Percentiles rank a stretch among this genome's conserved stretches.
These are phyloP conservation scores for Cenchrus purpureus DNA, from an alignment of 176 grass and related monocot species.

Conservation along the genomic window DNA sequence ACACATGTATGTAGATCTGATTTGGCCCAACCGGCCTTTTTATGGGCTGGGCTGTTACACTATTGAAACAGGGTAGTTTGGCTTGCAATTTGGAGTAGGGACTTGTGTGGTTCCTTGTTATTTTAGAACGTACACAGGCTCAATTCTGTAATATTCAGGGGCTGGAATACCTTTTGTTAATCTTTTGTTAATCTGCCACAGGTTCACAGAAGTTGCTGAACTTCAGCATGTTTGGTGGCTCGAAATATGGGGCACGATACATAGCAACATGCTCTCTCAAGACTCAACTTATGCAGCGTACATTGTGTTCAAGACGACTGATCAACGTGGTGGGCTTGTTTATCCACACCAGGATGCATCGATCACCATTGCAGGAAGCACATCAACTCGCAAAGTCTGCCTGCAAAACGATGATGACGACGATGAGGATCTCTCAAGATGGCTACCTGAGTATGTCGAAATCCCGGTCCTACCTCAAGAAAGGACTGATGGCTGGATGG, in stretches of 20 bases:
- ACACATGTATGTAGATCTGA: no score
- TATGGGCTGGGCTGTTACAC: no score
- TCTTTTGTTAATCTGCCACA: neutral
- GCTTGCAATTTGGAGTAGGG: no score
- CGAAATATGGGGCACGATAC: neutral
- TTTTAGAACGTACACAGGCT: no score
- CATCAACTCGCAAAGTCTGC: neutral
- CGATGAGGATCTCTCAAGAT: no score
- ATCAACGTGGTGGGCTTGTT: neutral
- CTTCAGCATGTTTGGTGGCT: neutral
- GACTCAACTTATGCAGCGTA: neutral
- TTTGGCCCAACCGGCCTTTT: no score
- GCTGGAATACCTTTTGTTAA: no score
- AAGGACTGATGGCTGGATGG: slow-evolving; percentile 65
- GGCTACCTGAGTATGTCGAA: no score
- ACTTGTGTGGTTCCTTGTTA: no score
- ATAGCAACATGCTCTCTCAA: neutral
- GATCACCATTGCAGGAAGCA: neutral
- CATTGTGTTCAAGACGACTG: neutral
- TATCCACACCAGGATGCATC: neutral
- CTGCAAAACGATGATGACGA: neutral
- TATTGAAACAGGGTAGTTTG: no score
- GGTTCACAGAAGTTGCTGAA: neutral
- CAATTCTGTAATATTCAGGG: no score
- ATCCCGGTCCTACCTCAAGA: neutral